These are phyloP conservation scores for Metschnikowia reukaufii DNA, from an alignment of 805 yeast species.

Conservation along the genomic window DNA sequence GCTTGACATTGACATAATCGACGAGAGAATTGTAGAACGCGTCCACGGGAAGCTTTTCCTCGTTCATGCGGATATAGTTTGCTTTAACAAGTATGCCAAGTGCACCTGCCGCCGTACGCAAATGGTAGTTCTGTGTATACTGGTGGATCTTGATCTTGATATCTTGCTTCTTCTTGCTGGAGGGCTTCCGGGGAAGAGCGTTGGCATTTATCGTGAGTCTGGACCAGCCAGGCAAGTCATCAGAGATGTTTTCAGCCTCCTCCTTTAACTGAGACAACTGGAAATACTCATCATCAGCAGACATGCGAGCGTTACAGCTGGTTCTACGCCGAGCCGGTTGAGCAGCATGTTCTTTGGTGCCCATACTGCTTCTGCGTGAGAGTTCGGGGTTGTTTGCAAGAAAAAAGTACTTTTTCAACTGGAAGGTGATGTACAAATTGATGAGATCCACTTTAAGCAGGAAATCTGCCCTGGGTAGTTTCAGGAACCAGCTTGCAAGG, in stretches of 20 bases:
- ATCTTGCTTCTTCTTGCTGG: constrained; percentile 14
- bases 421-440: constrained; percentile 77
- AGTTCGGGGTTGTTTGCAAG: constrained; percentile 28
- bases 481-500: constrained; percentile 57
- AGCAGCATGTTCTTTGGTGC: not conserved
- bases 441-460: constrained; percentile 59
- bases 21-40: constrained; percentile 76
- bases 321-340: constrained; percentile 1
- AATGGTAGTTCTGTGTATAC: constrained; percentile 82
- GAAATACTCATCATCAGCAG: constrained; percentile 11
- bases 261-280: constrained; percentile 19
- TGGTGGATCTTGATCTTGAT: constrained; percentile 50
- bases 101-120: constrained; percentile 62
- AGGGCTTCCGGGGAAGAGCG: constrained; percentile 6
- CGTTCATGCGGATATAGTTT: constrained; percentile 37
- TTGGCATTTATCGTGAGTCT: constrained; percentile 7
- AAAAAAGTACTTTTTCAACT: constrained; percentile 56
- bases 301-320: constrained; percentile 4
- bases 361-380: constrained; percentile 12
- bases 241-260: constrained; percentile 12
- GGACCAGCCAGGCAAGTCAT: constrained; percentile 14
- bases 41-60: constrained; percentile 30
- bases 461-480: constrained; percentile 45
- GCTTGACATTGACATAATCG: constrained; percentile 72
- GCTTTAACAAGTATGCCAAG: constrained; percentile 57